A percentile compares a stretch with the other conserved stretches of the same genome.
These are phyloP conservation scores for Lanmaoa pseudosensibilis DNA, from an alignment of 768 basidiomycete species.

Conservation along the genomic window DNA sequence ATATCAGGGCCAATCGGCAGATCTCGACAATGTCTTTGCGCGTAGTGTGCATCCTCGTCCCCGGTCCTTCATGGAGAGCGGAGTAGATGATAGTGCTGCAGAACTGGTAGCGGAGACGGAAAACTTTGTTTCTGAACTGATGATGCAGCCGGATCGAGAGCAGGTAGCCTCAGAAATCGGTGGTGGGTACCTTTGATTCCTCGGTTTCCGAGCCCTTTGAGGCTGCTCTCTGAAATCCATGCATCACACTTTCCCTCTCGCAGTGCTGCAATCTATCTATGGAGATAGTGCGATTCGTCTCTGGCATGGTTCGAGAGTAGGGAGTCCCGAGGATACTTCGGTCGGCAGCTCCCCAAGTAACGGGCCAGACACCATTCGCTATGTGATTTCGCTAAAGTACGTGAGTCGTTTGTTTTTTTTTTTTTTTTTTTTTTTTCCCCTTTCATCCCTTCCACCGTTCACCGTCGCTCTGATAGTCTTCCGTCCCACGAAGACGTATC, in stretches of 20 bases:
- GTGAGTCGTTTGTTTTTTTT: conserved; percentile 20
- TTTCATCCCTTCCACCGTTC: not conserved
- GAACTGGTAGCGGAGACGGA: conserved; percentile 23
- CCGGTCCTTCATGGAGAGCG: conserved; percentile 18
- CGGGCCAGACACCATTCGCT: conserved; percentile 50
- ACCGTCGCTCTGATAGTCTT: conserved; percentile 38
- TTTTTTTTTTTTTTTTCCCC: not conserved
- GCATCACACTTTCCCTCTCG: conserved; percentile 6
- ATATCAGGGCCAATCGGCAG: not conserved
- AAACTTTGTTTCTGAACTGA: conserved; percentile 31
- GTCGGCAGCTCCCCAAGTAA: conserved; percentile 14
- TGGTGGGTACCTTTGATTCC: conserved; percentile 30
- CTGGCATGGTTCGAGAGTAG: conserved; percentile 45
- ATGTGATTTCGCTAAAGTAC: conserved; percentile 65
- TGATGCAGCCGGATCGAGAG: conserved; percentile 39
- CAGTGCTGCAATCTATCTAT: conserved; percentile 80
- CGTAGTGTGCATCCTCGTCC: not conserved
- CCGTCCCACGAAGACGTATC: conserved; percentile 52
- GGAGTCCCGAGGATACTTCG: conserved; percentile 7
- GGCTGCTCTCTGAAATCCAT: conserved; percentile 1
- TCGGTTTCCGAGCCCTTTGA: not conserved
- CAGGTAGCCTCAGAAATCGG: conserved; percentile 48
- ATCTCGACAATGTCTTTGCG: conserved; percentile 10
- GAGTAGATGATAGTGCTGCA: conserved; percentile 4
- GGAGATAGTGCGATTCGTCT: conserved; percentile 64